Evolutionary conservation across 225 moss, liverwort and hornwort genomes (phyloP), one percentile per base, ranked within the genome.

Genomic region (Climacium dendroides): DNA sequence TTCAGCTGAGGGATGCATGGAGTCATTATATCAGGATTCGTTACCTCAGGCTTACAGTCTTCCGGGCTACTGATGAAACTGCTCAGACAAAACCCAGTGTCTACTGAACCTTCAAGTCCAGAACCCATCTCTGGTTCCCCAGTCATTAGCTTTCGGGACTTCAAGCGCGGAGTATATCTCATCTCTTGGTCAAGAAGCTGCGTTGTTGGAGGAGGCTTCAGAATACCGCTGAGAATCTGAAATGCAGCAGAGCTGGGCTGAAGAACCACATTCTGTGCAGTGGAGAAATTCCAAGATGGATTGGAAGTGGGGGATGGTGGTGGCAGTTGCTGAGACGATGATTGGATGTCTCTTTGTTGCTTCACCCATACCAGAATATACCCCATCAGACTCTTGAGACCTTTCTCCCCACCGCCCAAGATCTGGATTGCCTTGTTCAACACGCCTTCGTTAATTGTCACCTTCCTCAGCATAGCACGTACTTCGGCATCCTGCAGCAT

Each of bases 401-500:
- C 93, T 64, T 89, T 85, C 78, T 94, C 88, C 15, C 93, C 93
- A 63, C 93, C 93, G 19, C 93, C 92, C 83, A 94, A 85, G 70
- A 85, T 92, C 85, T 90, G 75, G 18, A 94, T 91, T 15, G 92
- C 93, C 61, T 45, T 82, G 19, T 94, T 92, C 82, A 92, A 80
- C 10, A 91, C 83, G 57, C 52, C 83, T 78, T 92, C 92, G 55
- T 94, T 94, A 8, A 94, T 85, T 28, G 75, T 92, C 82, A 91
- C 92, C 63, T 92, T 94, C 87, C 92, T 92, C 86, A 94, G 85
- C n/a, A 94, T 24, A 47, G 92, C 92, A 79, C 92, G 92, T 19
- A 94, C 85, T 4, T 92, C 82, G 19, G 88, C 91, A 64, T 92
- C 87, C 88, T 87, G 69, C 84, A 94, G 85, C 64, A 93, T 87